Base-by-base conservation (phyloP, 23 red algal genomes). In the Cyanidioschyzon merolae region DNA sequence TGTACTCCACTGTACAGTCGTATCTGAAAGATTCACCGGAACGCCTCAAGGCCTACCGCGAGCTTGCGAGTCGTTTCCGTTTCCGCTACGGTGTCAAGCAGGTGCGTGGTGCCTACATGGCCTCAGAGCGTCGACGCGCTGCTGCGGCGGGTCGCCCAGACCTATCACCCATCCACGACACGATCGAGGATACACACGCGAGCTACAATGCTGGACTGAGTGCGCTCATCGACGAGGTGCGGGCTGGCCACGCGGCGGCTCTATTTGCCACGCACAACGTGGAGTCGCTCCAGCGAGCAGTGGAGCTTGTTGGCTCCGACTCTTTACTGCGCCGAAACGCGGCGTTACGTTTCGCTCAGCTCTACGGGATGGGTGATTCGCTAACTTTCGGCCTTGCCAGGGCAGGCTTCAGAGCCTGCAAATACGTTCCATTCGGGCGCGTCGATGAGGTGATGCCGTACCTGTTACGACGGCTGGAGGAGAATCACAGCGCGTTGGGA, bases 381-480 rank as follows among this genome's bases (percentile, higher is more conserved):
- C 40, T 88, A 31, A 88, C 85, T 0, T 36, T 82, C 36, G 77
- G 32, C 21, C n/a, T 88, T 21, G 3, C 38, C 16, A 57, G 50
- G 24, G 85, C 41, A n/a, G 85, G 85, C 38, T 88, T 74, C 50
- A 34, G 39, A 1, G 29, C 85, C 31, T 45, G 39, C 40, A 88
- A 88, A 58, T 88, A 88, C 41, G 79, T 88, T 58, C 78, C 85
- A 0, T 88, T 76, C n/a, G 85, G 85, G 39, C 85, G 75, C n/a
- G 21, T 82, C 38, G 37, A 57, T 18, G 85, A 88, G 32, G 79
- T 76, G 37, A 74, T 88, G 68, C 85, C 85, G 1, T 88, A 88
- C 68, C 58, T 88, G 37, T 57, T 74, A 35, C 77, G 85, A 17
- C 85, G 85, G 39, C 63, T 82, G 37, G 85, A 88, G 57, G 85